These are phyloP conservation scores for Ajuga chamaepitys DNA, from an alignment of 257 asterid species.

Conservation along the genomic window DNA sequence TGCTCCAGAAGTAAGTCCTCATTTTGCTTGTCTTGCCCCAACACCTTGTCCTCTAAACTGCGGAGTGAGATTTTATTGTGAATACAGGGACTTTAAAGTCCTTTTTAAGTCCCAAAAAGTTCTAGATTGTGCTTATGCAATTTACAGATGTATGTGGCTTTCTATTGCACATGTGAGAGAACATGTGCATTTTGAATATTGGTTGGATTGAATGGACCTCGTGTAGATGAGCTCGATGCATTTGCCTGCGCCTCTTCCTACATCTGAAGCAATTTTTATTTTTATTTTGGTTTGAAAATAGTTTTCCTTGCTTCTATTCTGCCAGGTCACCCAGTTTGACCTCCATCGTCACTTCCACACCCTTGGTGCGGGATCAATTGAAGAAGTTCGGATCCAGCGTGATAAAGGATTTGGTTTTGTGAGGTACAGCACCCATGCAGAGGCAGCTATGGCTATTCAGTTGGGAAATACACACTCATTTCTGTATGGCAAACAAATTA, in stretches of 20 bases:
- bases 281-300: neutral
- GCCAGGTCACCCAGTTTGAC: slow-evolving; percentile 77
- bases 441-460: slow-evolving; percentile 89
- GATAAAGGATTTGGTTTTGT: slow-evolving; percentile 95
- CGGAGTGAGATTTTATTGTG: neutral
- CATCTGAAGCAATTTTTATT: neutral
- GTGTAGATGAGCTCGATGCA: neutral
- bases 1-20: slow-evolving; percentile 57
- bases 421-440: slow-evolving; percentile 82
- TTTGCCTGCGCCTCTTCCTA: neutral
- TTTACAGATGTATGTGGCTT: neutral
- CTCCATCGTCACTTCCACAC: slow-evolving; percentile 88
- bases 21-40: slow-evolving; percentile 1
- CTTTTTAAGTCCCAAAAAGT: neutral
- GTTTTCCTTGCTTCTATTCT: neutral
- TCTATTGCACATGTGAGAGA: neutral
- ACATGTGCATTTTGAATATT: neutral
- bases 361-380: slow-evolving; percentile 83
- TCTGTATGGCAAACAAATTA: slow-evolving; percentile 63
- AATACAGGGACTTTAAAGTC: neutral
- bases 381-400: slow-evolving; percentile 88
- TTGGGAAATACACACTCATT: slow-evolving; percentile 67
- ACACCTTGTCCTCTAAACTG: neutral
- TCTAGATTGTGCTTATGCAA: neutral
- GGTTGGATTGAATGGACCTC: neutral